phyloP scores from a whole-genome alignment of 1,139 yeast genomes.

The Torulaspora pretoriensis region DNA sequence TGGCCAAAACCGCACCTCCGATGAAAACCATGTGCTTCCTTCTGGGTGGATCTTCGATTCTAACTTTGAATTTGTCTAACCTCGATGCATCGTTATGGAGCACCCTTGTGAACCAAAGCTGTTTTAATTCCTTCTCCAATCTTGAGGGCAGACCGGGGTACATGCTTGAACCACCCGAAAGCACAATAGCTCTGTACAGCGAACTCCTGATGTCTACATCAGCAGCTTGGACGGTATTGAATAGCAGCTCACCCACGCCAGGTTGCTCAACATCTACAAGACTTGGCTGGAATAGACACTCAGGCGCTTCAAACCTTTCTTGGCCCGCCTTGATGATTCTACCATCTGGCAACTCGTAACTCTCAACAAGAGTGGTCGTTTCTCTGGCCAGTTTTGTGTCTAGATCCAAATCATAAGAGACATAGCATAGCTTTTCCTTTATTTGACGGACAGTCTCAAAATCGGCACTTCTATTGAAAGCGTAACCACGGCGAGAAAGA shows the following conservation, averaged over 20 bases:
- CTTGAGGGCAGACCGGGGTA: constrained; percentile 97
- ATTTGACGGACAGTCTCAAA: constrained; percentile 97
- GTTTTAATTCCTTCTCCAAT: constrained; percentile 91
- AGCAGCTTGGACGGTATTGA: constrained; percentile 89
- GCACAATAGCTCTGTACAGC: constrained; percentile 83
- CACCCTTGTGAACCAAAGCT: constrained; percentile 88
- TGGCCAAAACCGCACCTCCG: constrained; percentile 98
- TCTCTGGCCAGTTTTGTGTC: constrained; percentile 87
- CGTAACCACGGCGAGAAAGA: constrained; percentile 91
- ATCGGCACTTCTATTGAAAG: constrained; percentile 97
- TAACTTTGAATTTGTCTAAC: constrained; percentile 85
- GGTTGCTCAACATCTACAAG: constrained; percentile 97
- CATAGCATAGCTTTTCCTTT: constrained; percentile 92
- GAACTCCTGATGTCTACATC: constrained; percentile 91
- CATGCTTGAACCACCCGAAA: constrained; percentile 98
- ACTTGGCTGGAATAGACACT: constrained; percentile 94
- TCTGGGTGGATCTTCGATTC: constrained; percentile 98
- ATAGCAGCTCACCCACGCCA: constrained; percentile 89
- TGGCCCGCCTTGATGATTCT: constrained; percentile 90
- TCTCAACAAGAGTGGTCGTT: constrained; percentile 88
- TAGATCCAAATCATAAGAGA: constrained; percentile 85
- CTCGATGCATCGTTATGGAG: constrained; percentile 83
- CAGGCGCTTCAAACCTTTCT: constrained; percentile 97
- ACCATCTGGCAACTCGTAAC: constrained; percentile 94
- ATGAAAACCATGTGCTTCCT: constrained; percentile 98